Evolutionary conservation across 345 rosid genomes (phyloP).

Genomic region (Eucalyptus camaldulensis): DNA sequence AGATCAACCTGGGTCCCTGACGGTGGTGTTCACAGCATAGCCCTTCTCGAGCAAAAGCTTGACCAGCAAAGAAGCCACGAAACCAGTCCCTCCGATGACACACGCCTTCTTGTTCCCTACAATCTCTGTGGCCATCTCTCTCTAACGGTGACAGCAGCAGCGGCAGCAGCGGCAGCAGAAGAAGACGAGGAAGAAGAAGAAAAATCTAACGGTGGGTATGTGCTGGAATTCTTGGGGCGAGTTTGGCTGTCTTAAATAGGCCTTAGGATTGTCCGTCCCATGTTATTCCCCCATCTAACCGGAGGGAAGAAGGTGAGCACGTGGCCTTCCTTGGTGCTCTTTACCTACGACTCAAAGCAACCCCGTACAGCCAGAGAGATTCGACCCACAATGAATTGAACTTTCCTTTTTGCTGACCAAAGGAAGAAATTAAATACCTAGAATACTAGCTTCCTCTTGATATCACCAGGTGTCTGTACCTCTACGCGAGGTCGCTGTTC

Average conservation of each 20-base stretch:
- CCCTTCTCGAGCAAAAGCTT: constrained; percentile 67
- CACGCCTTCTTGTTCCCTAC: constrained; percentile 38
- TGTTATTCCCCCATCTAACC: neutral
- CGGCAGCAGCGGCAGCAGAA: neutral
- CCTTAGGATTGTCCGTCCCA: neutral
- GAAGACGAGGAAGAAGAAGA: neutral
- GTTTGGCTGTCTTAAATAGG: neutral
- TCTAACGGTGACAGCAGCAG: neutral
- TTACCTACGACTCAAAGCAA: constrained; percentile 3
- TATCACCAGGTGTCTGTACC: neutral
- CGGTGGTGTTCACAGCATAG: constrained; percentile 73
- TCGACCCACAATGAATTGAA: neutral
- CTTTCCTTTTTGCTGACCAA: neutral
- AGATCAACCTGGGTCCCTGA: constrained; percentile 54
- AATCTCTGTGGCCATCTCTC: constrained; percentile 8
- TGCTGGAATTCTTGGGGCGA: neutral
- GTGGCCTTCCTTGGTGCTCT: neutral
- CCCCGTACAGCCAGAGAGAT: neutral
- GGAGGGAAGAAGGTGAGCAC: neutral
- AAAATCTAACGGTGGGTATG: neutral
- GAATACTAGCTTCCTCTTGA: neutral
- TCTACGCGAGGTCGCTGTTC: neutral
- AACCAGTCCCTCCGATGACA: constrained; percentile 77
- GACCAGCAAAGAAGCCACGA: constrained; percentile 61
- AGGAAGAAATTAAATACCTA: neutral